Percentiles rank a stretch among this genome's conserved stretches.
These are phyloP conservation scores for Syzygium grande DNA, from an alignment of 345 rosid species.

Conservation along the genomic window DNA sequence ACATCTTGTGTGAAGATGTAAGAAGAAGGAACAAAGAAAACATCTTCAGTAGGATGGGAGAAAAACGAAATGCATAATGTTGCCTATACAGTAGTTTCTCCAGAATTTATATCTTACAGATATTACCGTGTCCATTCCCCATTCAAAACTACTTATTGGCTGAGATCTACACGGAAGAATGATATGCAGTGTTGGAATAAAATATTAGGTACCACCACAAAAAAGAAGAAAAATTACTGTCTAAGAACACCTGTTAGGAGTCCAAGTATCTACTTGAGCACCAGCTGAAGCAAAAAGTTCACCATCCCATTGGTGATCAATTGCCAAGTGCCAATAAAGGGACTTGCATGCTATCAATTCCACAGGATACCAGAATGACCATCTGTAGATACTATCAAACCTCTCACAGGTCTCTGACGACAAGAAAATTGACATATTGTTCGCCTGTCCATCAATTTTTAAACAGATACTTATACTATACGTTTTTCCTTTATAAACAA, in stretches of 20 bases:
- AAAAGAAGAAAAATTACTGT: not conserved
- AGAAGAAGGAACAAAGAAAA: not conserved
- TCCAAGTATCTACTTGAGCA: conserved; percentile 90
- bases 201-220: not conserved
- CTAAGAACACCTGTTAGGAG: conserved; percentile 61
- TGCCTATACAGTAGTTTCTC: conserved; percentile 72
- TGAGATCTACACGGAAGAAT: conserved; percentile 48
- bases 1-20: not conserved
- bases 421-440: conserved; percentile 83
- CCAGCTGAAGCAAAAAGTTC: conserved; percentile 88
- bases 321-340: not conserved
- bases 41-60: not conserved
- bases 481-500: not conserved
- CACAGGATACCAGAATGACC: conserved; percentile 78
- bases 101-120: conserved; percentile 82
- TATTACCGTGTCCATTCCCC: conserved; percentile 74
- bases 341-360: conserved; percentile 81
- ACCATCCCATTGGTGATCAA: conserved; percentile 66
- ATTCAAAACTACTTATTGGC: conserved; percentile 71
- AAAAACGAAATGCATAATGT: conserved; percentile 20
- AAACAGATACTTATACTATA: not conserved
- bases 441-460: conserved; percentile 37
- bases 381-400: conserved; percentile 85
- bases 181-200: not conserved
- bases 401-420: conserved; percentile 81